Conservation (phyloP, 129 eudicot species). For the Chrysanthemum lavandulifolium region DNA sequence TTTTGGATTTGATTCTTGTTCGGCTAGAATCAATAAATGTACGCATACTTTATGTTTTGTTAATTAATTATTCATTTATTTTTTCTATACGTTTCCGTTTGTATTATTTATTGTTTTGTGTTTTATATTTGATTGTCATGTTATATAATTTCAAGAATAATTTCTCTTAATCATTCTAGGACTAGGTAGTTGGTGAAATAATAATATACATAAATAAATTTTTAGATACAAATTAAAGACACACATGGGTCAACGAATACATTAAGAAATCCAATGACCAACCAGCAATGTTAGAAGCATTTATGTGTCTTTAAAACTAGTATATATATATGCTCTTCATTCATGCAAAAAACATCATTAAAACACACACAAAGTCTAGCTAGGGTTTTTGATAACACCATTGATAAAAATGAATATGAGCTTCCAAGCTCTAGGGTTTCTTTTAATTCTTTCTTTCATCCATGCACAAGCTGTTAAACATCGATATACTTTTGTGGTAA, state of each 20-base stretch:
- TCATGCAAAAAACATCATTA: slow-evolving; percentile 14
- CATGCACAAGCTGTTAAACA: slow-evolving; percentile 26
- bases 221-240: too few species aligned
- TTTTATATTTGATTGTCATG: too few species aligned
- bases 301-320: background rate
- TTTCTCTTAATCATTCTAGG: too few species aligned
- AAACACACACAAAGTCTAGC: background rate
- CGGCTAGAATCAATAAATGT: too few species aligned
- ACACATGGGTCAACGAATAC: slow-evolving; percentile 28
- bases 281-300: slow-evolving; percentile 12
- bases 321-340: slow-evolving; percentile 26
- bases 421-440: slow-evolving; percentile 26
- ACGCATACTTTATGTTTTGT: too few species aligned
- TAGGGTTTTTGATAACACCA: slow-evolving; percentile 14
- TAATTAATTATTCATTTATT: too few species aligned
- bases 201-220: too few species aligned
- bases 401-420: slow-evolving; percentile 1
- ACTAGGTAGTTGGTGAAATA: too few species aligned
- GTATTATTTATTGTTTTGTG: too few species aligned
- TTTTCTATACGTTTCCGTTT: too few species aligned
- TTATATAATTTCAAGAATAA: too few species aligned
- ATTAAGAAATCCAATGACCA: slow-evolving; percentile 1
- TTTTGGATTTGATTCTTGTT: too few species aligned
- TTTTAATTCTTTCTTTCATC: slow-evolving; percentile 20
- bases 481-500: slow-evolving; percentile 34